Conservation (phyloP, 2,329 filamentous ascomycete genomes). For the Neophaeococcomyces aloes region DNA sequence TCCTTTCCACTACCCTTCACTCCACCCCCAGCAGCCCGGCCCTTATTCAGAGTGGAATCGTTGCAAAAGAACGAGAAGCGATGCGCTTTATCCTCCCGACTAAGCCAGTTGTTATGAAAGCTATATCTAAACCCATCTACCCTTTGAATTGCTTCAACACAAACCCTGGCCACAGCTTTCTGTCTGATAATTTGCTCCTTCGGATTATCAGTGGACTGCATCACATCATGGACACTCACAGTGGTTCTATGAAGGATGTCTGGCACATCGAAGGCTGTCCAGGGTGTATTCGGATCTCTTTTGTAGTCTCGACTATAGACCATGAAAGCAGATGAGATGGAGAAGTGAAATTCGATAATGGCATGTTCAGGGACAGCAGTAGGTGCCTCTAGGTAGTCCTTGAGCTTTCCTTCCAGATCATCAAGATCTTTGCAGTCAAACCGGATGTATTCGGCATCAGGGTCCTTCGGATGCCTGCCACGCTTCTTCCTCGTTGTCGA, state of each 20-base stretch:
- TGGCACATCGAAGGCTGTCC: neutral
- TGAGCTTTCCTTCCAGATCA: slow-evolving; percentile 14
- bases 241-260: slow-evolving; percentile 14
- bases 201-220: slow-evolving; percentile 12
- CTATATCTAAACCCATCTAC: slow-evolving; percentile 19
- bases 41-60: slow-evolving; percentile 19
- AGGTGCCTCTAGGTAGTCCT: slow-evolving; percentile 16
- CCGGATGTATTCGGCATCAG: slow-evolving; percentile 14
- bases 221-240: slow-evolving; percentile 17
- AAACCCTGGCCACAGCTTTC: slow-evolving; percentile 16
- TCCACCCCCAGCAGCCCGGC: slow-evolving; percentile 18
- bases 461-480: slow-evolving; percentile 20
- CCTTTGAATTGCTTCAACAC: slow-evolving; percentile 14
- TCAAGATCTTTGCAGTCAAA: slow-evolving; percentile 16
- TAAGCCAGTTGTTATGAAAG: slow-evolving; percentile 21
- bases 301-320: slow-evolving; percentile 9
- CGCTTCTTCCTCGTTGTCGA: slow-evolving; percentile 1
- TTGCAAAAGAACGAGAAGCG: slow-evolving; percentile 21
- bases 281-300: slow-evolving; percentile 6
- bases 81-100: slow-evolving; percentile 18
- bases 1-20: slow-evolving; percentile 12
- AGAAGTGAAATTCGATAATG: slow-evolving; percentile 19
- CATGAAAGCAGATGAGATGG: slow-evolving; percentile 18
- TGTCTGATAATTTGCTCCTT: slow-evolving; percentile 16
- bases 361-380: slow-evolving; percentile 16